Base-by-base conservation (phyloP, 306 rosid genomes). In the Lupinus albus region DNA sequence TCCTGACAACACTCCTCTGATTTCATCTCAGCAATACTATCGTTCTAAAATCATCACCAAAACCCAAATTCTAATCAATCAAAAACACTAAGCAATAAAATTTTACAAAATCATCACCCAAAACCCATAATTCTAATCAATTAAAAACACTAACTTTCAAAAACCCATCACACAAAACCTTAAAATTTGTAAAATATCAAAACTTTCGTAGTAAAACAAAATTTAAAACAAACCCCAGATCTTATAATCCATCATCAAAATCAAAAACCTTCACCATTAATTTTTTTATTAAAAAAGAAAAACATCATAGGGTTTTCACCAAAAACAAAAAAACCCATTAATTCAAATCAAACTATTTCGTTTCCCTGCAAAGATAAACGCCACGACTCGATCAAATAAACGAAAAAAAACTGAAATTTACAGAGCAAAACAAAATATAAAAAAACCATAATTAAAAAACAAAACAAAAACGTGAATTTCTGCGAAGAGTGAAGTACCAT, bases 1-100 rank as follows among this genome's bases (percentile, higher is more conserved):
- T 88, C 99, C 66, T 74, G 82, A 82, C 97, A 88, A 72, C 83
- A 78, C 83, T 86, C 96, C 75, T 92, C 97, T 13, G 76, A 69
- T 75, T 86, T 86, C 74, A 57, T 66, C 67, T 74, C 97, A 47
- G 73, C 82, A 91, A 88, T 88, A 71, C 68, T 88, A 71, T 70
- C 84, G 76, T 82, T 79, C 81, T 77, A 62, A 54, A 73, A 73
- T 44, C 81, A 83, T 72, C 82, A 70, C 80, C 68, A 82, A 84
- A 82, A 83, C 72, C 80, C 82, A 71, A 84, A 81, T 70, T 80
- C 80, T 61, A 63, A 83, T 71, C 66, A 77, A 51, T 42, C 47
- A 70, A 74, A 52, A 63, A 69, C 49, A 41, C 61, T 46, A 38
- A 59, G 13, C 74, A 76, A 11, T 10, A 74, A 56, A 64, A 46